These are phyloP conservation scores for Neonectria sp. DNA, from an alignment of 2,329 filamentous ascomycete species.

Conservation along the genomic window DNA sequence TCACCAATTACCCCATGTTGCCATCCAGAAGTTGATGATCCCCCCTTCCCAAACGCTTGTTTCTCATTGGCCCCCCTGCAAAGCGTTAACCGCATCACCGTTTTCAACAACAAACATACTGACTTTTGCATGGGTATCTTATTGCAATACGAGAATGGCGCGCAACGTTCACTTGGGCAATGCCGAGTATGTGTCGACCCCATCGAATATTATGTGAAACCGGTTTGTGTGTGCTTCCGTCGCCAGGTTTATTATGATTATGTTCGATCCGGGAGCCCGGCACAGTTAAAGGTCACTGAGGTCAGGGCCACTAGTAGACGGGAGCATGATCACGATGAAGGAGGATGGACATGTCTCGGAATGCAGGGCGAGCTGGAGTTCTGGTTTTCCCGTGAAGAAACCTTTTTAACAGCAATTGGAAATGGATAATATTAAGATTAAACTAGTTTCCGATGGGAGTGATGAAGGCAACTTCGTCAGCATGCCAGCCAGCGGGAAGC, in stretches of 20 bases:
- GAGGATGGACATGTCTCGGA: not conserved
- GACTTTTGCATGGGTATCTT: slow-evolving; percentile 34
- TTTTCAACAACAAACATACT: slow-evolving; percentile 22
- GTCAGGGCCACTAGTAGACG: not conserved
- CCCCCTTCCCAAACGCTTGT: slow-evolving; percentile 14
- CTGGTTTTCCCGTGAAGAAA: slow-evolving; percentile 16
- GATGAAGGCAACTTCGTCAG: too few species aligned
- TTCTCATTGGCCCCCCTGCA: slow-evolving; percentile 29
- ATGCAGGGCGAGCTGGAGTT: not conserved
- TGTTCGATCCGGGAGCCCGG: slow-evolving; percentile 1
- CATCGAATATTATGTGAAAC: slow-evolving; percentile 23
- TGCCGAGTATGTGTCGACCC: slow-evolving; percentile 32
- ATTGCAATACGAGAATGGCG: slow-evolving; percentile 33
- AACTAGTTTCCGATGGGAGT: not conserved
- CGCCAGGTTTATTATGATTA: not conserved
- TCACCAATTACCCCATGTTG: slow-evolving; percentile 18
- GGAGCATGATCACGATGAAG: not conserved
- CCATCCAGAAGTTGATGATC: slow-evolving; percentile 12
- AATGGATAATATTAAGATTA: slow-evolving; percentile 4
- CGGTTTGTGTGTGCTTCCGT: slow-evolving; percentile 28
- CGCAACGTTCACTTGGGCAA: slow-evolving; percentile 34
- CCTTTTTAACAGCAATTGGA: slow-evolving; percentile 13
- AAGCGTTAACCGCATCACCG: slow-evolving; percentile 16
- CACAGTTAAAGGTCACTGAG: slow-evolving; percentile 10
- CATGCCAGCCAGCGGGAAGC: too few species aligned